Evolutionary conservation across 2,329 filamentous ascomycete genomes (phyloP), one percentile per base, ranked within the genome.

Genomic region (Fusarium equiseti): DNA sequence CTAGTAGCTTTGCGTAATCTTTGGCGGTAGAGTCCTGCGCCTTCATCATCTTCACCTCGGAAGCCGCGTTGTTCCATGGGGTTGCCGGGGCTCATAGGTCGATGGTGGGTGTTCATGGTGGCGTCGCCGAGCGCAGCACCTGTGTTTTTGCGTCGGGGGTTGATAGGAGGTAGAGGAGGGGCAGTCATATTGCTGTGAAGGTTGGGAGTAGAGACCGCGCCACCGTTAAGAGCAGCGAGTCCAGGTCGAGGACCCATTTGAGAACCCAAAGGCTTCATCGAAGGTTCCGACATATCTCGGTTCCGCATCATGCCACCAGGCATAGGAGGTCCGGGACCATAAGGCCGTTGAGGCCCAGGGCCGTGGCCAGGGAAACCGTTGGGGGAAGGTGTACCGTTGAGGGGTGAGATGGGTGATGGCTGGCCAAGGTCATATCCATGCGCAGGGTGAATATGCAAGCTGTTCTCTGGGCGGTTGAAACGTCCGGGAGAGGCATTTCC

Each of bases 81-180:
- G n/a, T 48, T 55, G 9, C 35, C 55, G 13, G 66, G 61, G 46
- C 73, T 77, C 70, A 60, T 77, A 45, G 68, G 71, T 26, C 64
- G 55, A 40, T 69, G 73, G 11, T 70, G 69, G 10, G 60, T 43
- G 32, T 40, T 61, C 62, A 66, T 67, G n/a, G 66, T 49, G 13
- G 66, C 61, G 31, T 80, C 79, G 13, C 79, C 80, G n/a, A 82
- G 27, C 13, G 68, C 75, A 2, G 45, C 74, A 4, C 81, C 77
- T 12, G 82, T 78, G 11, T 82, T 83, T 56, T 85, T 83, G 12
- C 88, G 83, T 51, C 86, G 83, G 29, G 88, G 88, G 73, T 89
- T 89, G 75, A 90, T 87, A 3, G 87, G 87, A 4, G 88, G 88
- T 38, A 90, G 63, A 4, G 87, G 87, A 4, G 87, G 87, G 4